Base-by-base conservation (phyloP, 345 rosid genomes). In the Gossypium turneri region DNA sequence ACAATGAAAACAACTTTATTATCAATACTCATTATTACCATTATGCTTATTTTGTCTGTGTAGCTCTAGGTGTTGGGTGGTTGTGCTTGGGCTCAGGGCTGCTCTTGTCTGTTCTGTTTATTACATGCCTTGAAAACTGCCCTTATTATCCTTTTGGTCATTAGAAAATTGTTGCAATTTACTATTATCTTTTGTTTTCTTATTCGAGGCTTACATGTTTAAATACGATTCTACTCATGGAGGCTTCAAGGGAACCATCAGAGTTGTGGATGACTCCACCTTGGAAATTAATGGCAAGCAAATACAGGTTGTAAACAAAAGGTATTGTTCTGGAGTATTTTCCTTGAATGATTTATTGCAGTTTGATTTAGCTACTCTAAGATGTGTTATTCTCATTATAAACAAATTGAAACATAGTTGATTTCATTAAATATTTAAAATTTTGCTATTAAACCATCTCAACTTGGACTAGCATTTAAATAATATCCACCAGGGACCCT, bases 171-270 rank as follows among this genome's bases (percentile, higher is more conserved):
- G 52, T 73, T 67, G 53, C 72, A 11, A 58, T 64, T 61, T 12
- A 67, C n/a, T 38, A 8, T 50, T 20, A 56, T 53, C 63, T 68
- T 20, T 12, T 38, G 0, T 9, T 59, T 81, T 12, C 51, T 81
- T 50, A 78, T 25, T 69, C 48, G 87, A 95, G 99, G 98, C 98
- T 82, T 95, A 95, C 84, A 93, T 95, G 99, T 79, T 93, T 71
- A 95, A 89, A 85, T 95, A 95, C 34, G 99, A 95, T 82, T 95
- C 99, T 13, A 95, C 99, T 75, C 99, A 95, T 79, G 98, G 99
- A 61, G 81, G 80, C 83, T 91, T 88, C 75, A 81, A 87, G 43
- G 99, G 94, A 78, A 81, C 83, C 77, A 79, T 95, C 81, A 85
- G 75, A 58, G 99, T 91, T 65, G 64, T 96, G 82, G 92, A 96